A percentile compares a stretch with the other conserved stretches of the same genome.
These are phyloP conservation scores for Alternaria panax DNA, from an alignment of 2,329 filamentous ascomycete species.

Conservation along the genomic window DNA sequence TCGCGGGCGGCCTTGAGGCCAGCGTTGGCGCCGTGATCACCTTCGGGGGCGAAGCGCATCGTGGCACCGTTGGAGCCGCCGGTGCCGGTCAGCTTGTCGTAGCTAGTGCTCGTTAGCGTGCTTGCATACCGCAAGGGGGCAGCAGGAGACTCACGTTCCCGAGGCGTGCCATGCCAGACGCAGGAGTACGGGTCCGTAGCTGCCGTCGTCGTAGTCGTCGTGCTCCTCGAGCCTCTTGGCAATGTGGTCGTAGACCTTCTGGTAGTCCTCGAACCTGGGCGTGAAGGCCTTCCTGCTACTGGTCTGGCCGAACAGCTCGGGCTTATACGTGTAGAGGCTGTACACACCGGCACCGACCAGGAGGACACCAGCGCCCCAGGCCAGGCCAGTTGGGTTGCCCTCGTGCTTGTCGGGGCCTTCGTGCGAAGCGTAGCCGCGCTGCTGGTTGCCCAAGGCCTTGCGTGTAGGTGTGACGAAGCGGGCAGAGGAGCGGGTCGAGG, in stretches of 20 bases:
- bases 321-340: slow-evolving; percentile 63
- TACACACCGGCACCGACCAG: slow-evolving; percentile 39
- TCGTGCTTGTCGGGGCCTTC: slow-evolving; percentile 56
- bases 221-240: slow-evolving; percentile 82
- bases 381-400: slow-evolving; percentile 58
- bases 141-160: slow-evolving; percentile 66
- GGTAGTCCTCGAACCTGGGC: slow-evolving; percentile 86
- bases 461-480: slow-evolving; percentile 67
- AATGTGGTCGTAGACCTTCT: slow-evolving; percentile 91
- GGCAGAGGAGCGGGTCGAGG: slow-evolving; percentile 60
- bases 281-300: slow-evolving; percentile 63
- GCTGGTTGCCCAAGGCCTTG: slow-evolving; percentile 75
- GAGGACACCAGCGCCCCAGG: slow-evolving; percentile 44
- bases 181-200: slow-evolving; percentile 89
- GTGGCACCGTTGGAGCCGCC: slow-evolving; percentile 96
- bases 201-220: slow-evolving; percentile 95
- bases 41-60: slow-evolving; percentile 93
- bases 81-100: slow-evolving; percentile 84
- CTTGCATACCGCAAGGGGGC: too few relatives aligned
- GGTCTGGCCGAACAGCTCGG: slow-evolving; percentile 51
- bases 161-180: slow-evolving; percentile 93
- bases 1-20: slow-evolving; percentile 85
- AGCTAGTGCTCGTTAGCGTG: slow-evolving; percentile 53
- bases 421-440: slow-evolving; percentile 77
- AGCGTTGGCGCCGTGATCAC: slow-evolving; percentile 90